Evolutionary conservation across 768 basidiomycete genomes (phyloP).

Genomic region (Boletus eberwhitei): DNA sequence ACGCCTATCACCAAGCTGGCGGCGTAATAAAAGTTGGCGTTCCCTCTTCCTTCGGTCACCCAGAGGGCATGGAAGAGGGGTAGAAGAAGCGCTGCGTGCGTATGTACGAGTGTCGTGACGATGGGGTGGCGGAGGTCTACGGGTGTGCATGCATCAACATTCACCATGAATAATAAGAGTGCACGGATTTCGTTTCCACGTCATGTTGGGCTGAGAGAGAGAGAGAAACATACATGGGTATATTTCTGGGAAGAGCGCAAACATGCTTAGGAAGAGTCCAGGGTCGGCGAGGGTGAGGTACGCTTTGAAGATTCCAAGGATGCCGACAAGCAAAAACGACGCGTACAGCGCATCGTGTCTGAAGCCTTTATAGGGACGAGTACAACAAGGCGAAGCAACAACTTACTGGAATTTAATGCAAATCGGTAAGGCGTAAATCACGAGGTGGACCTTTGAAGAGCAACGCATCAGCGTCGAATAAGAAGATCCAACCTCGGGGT

Average conservation of each 20-base stretch:
- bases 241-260: conserved; percentile 78
- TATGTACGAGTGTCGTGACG: conserved; percentile 75
- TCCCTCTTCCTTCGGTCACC: conserved; percentile 86
- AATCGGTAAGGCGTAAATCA: conserved; percentile 79
- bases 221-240: conserved; percentile 61
- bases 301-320: conserved; percentile 82
- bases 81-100: conserved; percentile 80
- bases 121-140: conserved; percentile 83
- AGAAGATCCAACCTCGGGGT: neutral
- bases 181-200: neutral
- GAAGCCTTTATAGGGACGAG: neutral
- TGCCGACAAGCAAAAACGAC: conserved; percentile 67
- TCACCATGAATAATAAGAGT: neutral
- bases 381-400: neutral
- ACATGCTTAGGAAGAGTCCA: conserved; percentile 82
- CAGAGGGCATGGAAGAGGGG: conserved; percentile 92
- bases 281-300: conserved; percentile 91
- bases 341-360: conserved; percentile 88
- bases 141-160: neutral
- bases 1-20: conserved; percentile 91
- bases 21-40: conserved; percentile 98
- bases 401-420: conserved; percentile 85
- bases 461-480: neutral
- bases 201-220: neutral
- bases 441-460: conserved; percentile 63